Percentiles rank a stretch among this genome's conserved stretches.
phyloP scores from a whole-genome alignment of 352 stramenopile genomes.

The Pythium graminicola region DNA sequence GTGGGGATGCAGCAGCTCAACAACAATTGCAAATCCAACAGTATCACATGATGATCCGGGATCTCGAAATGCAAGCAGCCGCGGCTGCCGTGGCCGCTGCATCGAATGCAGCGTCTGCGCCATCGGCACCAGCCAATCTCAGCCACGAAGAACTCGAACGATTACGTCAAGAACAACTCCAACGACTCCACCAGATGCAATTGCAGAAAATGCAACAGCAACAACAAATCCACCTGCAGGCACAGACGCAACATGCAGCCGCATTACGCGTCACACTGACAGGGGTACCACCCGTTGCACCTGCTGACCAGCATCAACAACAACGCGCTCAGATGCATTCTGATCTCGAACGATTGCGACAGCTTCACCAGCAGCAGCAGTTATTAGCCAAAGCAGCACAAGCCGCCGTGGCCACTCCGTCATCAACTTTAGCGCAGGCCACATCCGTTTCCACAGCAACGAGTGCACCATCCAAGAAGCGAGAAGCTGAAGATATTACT shows the following conservation, averaged over 20 bases:
- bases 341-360: slow-evolving; percentile 41
- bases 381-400: slow-evolving; percentile 33
- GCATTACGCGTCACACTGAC: slow-evolving; percentile 25
- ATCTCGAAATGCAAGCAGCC: slow-evolving; percentile 36
- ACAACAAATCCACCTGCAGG: slow-evolving; percentile 16
- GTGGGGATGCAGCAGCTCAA: slow-evolving; percentile 1
- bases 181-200: slow-evolving; percentile 48
- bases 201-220: slow-evolving; percentile 33
- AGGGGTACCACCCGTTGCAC: slow-evolving; percentile 16
- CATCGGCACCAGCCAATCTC: not conserved
- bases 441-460: not conserved
- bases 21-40: slow-evolving; percentile 25
- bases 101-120: not conserved
- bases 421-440: too few species aligned
- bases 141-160: slow-evolving; percentile 40
- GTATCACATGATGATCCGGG: slow-evolving; percentile 36
- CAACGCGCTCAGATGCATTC: slow-evolving; percentile 36
- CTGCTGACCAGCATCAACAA: slow-evolving; percentile 22
- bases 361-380: slow-evolving; percentile 31
- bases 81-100: slow-evolving; percentile 1
- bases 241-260: slow-evolving; percentile 13
- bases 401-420: slow-evolving; percentile 16
- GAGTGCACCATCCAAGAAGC: slow-evolving; percentile 17
- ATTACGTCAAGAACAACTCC: slow-evolving; percentile 37
- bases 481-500: not conserved